Evolutionary conservation across 2,329 filamentous ascomycete genomes (phyloP), one percentile per base, ranked within the genome.

Genomic region (Aspergillus brasiliensis): DNA sequence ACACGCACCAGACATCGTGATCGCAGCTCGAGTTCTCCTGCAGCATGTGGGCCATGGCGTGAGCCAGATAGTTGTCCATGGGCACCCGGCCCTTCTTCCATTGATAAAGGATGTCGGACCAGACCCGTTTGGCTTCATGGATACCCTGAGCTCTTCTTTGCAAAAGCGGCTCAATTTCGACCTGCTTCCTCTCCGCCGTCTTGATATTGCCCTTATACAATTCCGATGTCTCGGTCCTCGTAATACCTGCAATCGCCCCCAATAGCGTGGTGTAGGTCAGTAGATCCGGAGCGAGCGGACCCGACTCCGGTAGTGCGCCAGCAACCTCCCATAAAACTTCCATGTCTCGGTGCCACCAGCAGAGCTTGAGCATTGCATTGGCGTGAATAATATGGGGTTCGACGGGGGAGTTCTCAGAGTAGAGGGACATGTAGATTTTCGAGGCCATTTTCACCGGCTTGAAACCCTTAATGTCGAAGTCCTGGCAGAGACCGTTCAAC

Each of bases 351-450:
- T 90, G 88, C 59, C 86, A 83, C 51, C 88, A 85, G 73, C 93
- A 98, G 8, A 95, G 90, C 60, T 88, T 87, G 47, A 99, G 80
- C n/a, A 92, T 86, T 8, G 93, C 91, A 73, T 99, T 99, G 63
- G 91, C 87, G 71, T 98, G 95, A 58, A 91, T 90, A 37, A 88
- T 89, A 66, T 88, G 91, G 15, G 91, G 89, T 64, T 87, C 83
- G 53, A 96, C 81, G 7, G 82, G 81, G 1, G 85, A 84, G 53
- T 84, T 86, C 37, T 86, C 82, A 4, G 82, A 82, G 40, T 83
- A 82, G 78, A 98, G 90, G 57, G 86, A 86, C 66, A 91, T 84
- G 79, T 96, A 98, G 54, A 97, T 81, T 60, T 85, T 84, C 48
- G 93, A 76, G 0, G 92, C 91, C 65, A 90, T 88, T 57, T 81